Evolutionary conservation across 495 filamentous ascomycete genomes (phyloP), one percentile per base, ranked within the genome.

Genomic region (Penicillium riverlandense): DNA sequence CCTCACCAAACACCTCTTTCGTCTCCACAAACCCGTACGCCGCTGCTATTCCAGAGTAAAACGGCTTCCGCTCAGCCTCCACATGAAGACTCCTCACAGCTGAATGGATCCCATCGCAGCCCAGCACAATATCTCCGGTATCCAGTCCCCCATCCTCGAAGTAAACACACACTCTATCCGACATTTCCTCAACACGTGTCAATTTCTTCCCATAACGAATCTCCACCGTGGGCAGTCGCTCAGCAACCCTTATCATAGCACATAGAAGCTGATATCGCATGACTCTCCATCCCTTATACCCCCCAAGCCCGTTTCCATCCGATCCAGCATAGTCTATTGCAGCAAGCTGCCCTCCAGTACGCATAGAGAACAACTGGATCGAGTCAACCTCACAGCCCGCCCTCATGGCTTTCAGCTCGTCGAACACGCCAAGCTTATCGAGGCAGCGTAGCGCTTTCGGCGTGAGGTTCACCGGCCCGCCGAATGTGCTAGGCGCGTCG

Each of bases 31-130:
- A 42, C 31, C 40, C 40, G 27, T 42, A 42, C 11, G 40, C 40
- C 5, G 40, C 40, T 22, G 40, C 40, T 29, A 13, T 22, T 28
- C 40, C 40, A 10, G 40, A 42, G 30, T 42, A 42, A 34, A 7
- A 13, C n/a, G 40, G 40, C 28, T 35, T 35, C 9, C 40, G 31
- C 2, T 42, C 31, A 8, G 57, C 47, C 7, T 60, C 57, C 12
- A 60, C 53, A 28, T 67, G 59, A 16, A 61, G 51, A 11, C 59
- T 63, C 31, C 75, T 65, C 7, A 65, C 63, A 11, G 63, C 54
- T n/a, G 74, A 77, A 54, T 76, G 70, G 14, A 79, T 71, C 15
- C 76, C 76, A 49, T 79, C 76, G 58, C 74, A 76, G 14, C 74
- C 76, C 8, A 78, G 49, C 2, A 77, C 53, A 8, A 78, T 40